phyloP scores from a whole-genome alignment of 2,329 filamentous ascomycete genomes.

The Tolypocladium guangdongense region DNA sequence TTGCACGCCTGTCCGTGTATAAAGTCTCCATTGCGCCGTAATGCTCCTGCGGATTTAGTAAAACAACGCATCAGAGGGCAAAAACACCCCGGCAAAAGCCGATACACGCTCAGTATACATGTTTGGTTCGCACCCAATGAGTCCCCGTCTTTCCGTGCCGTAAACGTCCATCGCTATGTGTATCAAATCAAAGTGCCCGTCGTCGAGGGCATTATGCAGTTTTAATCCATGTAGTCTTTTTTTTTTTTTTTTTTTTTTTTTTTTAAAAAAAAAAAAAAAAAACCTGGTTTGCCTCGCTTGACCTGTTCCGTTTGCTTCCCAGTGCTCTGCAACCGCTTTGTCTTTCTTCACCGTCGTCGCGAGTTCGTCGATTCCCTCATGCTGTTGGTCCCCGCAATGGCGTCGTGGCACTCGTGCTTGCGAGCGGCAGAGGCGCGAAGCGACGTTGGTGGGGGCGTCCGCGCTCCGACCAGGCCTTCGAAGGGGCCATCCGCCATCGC shows the following conservation, averaged over 20 bases:
- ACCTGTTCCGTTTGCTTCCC: neutral
- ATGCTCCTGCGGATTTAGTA: neutral
- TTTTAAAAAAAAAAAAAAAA: too few species aligned
- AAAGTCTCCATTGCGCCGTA: neutral
- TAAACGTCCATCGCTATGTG: neutral
- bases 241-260: neutral
- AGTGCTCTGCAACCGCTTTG: neutral
- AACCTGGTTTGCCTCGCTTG: too few species aligned
- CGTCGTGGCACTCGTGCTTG: neutral
- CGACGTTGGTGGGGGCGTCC: neutral
- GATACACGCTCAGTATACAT: neutral
- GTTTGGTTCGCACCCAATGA: neutral
- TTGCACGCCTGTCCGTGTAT: too few species aligned
- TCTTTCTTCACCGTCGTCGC: neutral
- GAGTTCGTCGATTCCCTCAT: neutral
- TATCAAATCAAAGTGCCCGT: neutral
- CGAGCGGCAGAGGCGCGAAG: neutral
- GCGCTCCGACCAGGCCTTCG: neutral
- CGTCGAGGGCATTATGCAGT: neutral
- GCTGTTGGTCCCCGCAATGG: neutral
- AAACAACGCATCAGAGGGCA: neutral
- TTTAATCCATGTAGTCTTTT: neutral
- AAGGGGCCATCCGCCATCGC: neutral
- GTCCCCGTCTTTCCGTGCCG: neutral
- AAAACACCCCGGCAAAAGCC: neutral